phyloP scores from a whole-genome alignment of 306 rosid species.

The Trichosanthes cucumerina region DNA sequence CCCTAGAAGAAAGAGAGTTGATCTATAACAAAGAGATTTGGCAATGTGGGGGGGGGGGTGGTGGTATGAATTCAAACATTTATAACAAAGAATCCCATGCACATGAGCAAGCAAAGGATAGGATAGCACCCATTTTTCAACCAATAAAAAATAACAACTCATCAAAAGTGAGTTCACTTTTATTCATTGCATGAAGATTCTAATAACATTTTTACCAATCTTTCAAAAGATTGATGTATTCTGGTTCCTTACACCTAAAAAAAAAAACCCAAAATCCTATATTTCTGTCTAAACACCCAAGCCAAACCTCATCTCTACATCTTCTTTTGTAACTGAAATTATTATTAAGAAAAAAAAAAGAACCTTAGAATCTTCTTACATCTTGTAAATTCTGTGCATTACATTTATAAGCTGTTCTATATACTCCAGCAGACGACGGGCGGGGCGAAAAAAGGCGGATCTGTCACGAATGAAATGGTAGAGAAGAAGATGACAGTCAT shows the following conservation, averaged over 20 bases:
- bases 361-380: background rate
- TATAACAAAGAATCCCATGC: too few relatives aligned
- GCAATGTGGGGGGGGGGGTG: too few relatives aligned
- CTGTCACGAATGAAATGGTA: background rate
- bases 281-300: background rate
- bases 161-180: background rate
- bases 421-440: background rate
- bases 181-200: constrained; percentile 3
- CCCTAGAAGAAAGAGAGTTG: too few relatives aligned
- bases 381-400: background rate
- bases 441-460: too few relatives aligned
- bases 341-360: background rate
- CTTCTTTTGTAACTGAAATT: background rate
- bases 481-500: background rate
- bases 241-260: background rate
- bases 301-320: background rate
- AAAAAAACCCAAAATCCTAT: background rate
- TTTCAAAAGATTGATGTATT: background rate
- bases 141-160: too few relatives aligned
- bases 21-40: too few relatives aligned
- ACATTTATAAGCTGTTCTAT: background rate
- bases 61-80: too few relatives aligned
- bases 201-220: background rate
- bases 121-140: too few relatives aligned
- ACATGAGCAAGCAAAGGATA: too few relatives aligned